Percentiles rank a stretch among this genome's conserved stretches.
Evolutionary conservation across 140 eudicot genomes (phyloP).

Genomic region (Anethum foeniculum): DNA sequence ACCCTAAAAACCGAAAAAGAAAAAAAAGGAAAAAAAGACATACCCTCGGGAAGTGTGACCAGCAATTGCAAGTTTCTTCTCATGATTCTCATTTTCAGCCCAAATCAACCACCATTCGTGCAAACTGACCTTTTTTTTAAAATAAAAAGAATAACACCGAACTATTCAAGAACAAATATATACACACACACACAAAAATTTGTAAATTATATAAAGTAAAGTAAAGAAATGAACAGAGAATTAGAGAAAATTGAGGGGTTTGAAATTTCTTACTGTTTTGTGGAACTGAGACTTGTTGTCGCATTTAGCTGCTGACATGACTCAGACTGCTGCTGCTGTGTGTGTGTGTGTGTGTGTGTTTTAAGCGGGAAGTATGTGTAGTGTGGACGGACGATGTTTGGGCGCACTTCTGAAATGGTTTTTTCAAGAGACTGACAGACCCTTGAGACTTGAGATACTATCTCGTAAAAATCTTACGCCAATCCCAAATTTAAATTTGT

Average conservation of each 20-base stretch:
- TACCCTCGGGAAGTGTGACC: slow-evolving; percentile 46
- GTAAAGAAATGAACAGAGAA: background rate
- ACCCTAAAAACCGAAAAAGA: background rate
- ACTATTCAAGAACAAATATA: background rate
- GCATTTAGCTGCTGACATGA: background rate
- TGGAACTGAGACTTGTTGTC: background rate
- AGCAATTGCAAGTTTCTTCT: slow-evolving; percentile 41
- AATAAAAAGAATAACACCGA: background rate
- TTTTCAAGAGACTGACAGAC: too few species aligned
- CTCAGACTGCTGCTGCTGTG: background rate
- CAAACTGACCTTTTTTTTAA: slow-evolving; percentile 42
- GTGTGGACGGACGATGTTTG: background rate
- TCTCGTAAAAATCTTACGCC: too few species aligned
- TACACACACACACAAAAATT: background rate
- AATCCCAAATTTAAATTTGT: too few species aligned
- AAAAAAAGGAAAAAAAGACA: background rate
- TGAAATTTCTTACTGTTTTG: background rate
- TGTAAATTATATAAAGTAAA: background rate
- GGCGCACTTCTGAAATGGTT: too few species aligned
- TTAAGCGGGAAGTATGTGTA: background rate
- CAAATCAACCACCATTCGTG: slow-evolving; percentile 63
- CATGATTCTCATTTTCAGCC: slow-evolving; percentile 25
- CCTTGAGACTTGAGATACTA: too few species aligned
- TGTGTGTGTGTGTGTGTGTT: too few species aligned
- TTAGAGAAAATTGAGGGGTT: background rate